Base-by-base conservation (phyloP, 495 filamentous ascomycete genomes). In the Parachaetomium inaequale region DNA sequence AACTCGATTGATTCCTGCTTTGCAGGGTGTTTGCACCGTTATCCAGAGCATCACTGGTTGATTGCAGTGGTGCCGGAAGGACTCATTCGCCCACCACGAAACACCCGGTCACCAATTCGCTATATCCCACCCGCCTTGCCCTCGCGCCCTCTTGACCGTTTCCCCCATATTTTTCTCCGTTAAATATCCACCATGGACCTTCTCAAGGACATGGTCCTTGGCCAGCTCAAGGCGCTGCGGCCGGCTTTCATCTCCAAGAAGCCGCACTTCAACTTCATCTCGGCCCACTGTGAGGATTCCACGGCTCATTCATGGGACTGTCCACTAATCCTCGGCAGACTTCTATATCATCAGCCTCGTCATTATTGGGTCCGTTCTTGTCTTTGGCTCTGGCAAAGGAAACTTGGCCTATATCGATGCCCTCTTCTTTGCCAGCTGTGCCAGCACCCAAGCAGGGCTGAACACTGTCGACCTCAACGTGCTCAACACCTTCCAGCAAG, bases 361-460 rank as follows among this genome's bases (percentile, higher is more conserved):
- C 2, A 72, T 99, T 36, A 17, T 91, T 47, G 87, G 86, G 6
- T 96, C 92, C 3, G 71, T 97, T 61, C 77, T 96, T 11, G 67
- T 98, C 17, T 96, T 82, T 62, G 79, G 82, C n/a, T 60, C 72
- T 19, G 75, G 74, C 62, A 43, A 70, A 15, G 81, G 80, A 17
- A 68, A 82, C 7, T 69, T 99, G 43, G 62, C 74, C 7, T 99
- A 95, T 67, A 90, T 93, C 62, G 92, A 99, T 81, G 90, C 92
- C 15, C 82, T 99, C 19, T 91, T 96, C 78, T 88, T 96, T 62
- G 81, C 87, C 14, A 82, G 80, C 61, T 92, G 95, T 15, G 81
- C 88, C 38, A 85, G 89, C 58, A 97, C 93, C 1, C 94, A 99
- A 72, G 93, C 90, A 52, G 94, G 94, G 0, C 77, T 99, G 61